Conservation (phyloP, 1,284 basidiomycete species). For the Ceratobasidium sp. region DNA sequence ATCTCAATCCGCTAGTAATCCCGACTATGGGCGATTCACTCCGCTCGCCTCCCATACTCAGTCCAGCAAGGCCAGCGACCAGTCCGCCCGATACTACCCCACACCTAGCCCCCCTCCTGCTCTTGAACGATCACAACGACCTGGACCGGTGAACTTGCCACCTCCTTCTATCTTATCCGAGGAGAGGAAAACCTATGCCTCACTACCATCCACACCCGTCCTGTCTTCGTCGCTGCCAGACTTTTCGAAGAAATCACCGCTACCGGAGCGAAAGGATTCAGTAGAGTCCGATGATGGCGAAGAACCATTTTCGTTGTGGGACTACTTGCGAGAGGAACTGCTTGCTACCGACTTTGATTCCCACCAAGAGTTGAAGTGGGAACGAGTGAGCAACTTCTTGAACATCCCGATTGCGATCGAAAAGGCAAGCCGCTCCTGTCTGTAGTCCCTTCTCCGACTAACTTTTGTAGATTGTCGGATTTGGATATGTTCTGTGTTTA, state of each 20-base stretch:
- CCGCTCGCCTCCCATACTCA: constrained; percentile 11
- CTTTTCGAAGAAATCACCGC: constrained; percentile 18
- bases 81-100: constrained; percentile 21
- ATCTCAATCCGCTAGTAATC: neutral
- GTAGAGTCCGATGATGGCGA: neutral
- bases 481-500: constrained; percentile 93
- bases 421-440: constrained; percentile 63
- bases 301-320: constrained; percentile 84
- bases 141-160: constrained; percentile 2
- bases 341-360: constrained; percentile 91
- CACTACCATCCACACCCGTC: constrained; percentile 69
- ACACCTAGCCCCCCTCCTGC: constrained; percentile 27
- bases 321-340: constrained; percentile 87
- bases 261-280: neutral
- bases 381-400: constrained; percentile 97
- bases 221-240: constrained; percentile 28
- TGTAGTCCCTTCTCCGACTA: constrained; percentile 39
- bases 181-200: constrained; percentile 58
- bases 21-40: constrained; percentile 35
- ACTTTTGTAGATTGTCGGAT: constrained; percentile 76
- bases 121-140: neutral
- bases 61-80: neutral
- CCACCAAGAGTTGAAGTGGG: constrained; percentile 93
- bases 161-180: neutral
- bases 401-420: constrained; percentile 95